A percentile compares a stretch with the other conserved stretches of the same genome.
phyloP scores from a whole-genome alignment of 164 flowering plant species.

The Taxillus chinensis region DNA sequence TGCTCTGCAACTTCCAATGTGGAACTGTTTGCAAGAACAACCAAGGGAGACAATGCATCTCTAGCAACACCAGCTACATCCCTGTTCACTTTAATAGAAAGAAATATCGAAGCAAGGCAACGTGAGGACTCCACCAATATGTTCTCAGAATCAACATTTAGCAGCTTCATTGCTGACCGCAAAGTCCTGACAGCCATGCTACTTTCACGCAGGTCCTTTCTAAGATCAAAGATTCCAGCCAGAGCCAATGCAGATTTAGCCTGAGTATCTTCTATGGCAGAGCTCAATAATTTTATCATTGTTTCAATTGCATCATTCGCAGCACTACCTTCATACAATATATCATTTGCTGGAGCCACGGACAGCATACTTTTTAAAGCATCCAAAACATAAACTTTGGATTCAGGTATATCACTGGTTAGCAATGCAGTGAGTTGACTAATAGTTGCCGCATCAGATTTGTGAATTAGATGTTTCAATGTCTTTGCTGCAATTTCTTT shows the following conservation, averaged over 20 bases:
- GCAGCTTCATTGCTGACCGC: conserved; percentile 52
- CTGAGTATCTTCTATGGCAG: conserved; percentile 83
- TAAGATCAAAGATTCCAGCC: conserved; percentile 62
- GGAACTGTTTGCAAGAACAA: conserved; percentile 63
- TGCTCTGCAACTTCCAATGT: conserved; percentile 79
- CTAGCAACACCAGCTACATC: conserved; percentile 76
- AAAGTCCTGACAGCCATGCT: conserved; percentile 67
- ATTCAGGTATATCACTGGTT: conserved; percentile 91
- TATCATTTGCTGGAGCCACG: conserved; percentile 68
- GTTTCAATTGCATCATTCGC: conserved; percentile 96
- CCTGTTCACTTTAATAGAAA: conserved; percentile 67
- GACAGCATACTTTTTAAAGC: conserved; percentile 85
- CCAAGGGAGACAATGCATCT: conserved; percentile 56
- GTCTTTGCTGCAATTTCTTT: conserved; percentile 94
- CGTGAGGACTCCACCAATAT: conserved; percentile 56
- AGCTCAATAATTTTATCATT: conserved; percentile 71
- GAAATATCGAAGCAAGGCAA: conserved; percentile 92
- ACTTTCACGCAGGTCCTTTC: conserved; percentile 94
- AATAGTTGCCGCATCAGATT: conserved; percentile 94
- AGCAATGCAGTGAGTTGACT: conserved; percentile 89
- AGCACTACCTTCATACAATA: conserved; percentile 87
- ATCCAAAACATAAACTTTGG: conserved; percentile 89
- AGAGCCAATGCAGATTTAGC: conserved; percentile 84
- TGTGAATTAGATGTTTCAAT: conserved; percentile 85
- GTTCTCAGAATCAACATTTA: conserved; percentile 59